Conservation (phyloP, 306 rosid species). For the Cucumis cinereus region DNA sequence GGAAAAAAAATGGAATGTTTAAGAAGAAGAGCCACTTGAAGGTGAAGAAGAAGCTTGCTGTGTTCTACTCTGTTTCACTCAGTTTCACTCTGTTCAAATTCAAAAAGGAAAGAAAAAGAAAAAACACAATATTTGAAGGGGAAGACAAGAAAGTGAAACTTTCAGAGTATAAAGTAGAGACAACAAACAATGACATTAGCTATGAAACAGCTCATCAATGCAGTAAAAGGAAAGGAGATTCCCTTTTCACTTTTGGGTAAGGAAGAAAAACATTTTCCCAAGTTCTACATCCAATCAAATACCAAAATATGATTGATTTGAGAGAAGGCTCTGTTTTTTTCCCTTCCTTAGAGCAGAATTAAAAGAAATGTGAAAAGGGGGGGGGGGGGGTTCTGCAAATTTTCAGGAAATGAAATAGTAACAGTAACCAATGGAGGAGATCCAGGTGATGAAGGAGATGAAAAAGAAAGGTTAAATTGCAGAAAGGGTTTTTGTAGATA, state of each 20-base stretch:
- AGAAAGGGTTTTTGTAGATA: conserved; percentile 31
- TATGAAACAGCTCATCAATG: conserved; percentile 64
- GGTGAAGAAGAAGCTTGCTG: conserved; percentile 23
- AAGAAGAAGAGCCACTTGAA: conserved; percentile 33
- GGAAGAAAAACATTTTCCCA: conserved; percentile 26
- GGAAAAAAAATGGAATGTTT: conserved; percentile 23
- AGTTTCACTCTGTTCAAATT: conserved; percentile 10
- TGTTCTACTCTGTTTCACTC: neutral
- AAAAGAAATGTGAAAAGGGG: neutral
- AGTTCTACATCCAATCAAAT: conserved; percentile 20
- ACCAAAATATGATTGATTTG: conserved; percentile 4
- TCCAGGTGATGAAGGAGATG: too few species aligned
- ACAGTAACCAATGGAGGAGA: neutral
- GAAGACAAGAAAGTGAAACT: conserved; percentile 78
- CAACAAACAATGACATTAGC: conserved; percentile 42
- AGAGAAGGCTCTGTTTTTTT: neutral
- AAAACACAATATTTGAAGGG: conserved; percentile 18
- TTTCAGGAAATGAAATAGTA: neutral
- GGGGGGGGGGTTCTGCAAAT: conserved; percentile 1
- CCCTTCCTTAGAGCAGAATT: neutral
- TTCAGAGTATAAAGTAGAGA: conserved; percentile 92
- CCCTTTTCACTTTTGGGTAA: conserved; percentile 60
- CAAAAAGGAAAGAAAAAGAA: neutral
- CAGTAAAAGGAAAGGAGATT: conserved; percentile 65
- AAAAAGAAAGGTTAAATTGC: neutral